phyloP scores from a whole-genome alignment of 2,329 filamentous ascomycete genomes.

The Ophiocordyceps camponoti-saundersi region DNA sequence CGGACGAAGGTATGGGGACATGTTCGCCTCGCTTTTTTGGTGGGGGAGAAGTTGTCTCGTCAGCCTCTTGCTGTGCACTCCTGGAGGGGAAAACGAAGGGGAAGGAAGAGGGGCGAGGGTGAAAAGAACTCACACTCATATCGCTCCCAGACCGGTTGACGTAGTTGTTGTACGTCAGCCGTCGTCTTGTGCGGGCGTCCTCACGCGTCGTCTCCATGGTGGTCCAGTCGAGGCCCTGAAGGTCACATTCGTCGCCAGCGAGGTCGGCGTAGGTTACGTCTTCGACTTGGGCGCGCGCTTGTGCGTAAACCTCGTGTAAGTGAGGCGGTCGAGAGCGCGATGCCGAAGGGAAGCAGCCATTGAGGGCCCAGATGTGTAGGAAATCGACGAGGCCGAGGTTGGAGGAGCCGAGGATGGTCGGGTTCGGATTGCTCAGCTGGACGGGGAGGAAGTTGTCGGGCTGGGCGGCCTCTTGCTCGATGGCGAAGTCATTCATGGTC shows the following conservation, averaged over 20 bases:
- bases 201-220: constrained; percentile 31
- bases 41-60: no score
- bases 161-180: constrained; percentile 38
- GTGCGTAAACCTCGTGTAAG: constrained; percentile 15
- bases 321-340: constrained; percentile 10
- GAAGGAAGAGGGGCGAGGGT: no score
- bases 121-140: constrained; percentile 23
- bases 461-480: not conserved
- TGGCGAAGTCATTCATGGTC: not conserved
- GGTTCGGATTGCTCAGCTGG: constrained; percentile 15
- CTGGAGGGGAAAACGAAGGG: no score
- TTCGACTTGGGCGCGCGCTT: constrained; percentile 7
- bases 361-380: constrained; percentile 29
- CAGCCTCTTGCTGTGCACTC: no score
- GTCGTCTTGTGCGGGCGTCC: constrained; percentile 29
- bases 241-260: constrained; percentile 35
- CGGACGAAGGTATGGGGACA: constrained; percentile 16
- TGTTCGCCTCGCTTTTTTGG: constrained; percentile 3
- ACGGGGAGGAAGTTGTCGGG: constrained; percentile 4
- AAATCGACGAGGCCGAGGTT: constrained; percentile 34
- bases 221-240: constrained; percentile 43
- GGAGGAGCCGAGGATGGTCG: constrained; percentile 24
- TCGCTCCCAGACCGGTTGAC: constrained; percentile 33
- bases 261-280: constrained; percentile 27
- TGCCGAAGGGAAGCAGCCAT: constrained; percentile 10